Evolutionary conservation across 352 stramenopile genomes (phyloP).

Genomic region (Globisporangium lucens): DNA sequence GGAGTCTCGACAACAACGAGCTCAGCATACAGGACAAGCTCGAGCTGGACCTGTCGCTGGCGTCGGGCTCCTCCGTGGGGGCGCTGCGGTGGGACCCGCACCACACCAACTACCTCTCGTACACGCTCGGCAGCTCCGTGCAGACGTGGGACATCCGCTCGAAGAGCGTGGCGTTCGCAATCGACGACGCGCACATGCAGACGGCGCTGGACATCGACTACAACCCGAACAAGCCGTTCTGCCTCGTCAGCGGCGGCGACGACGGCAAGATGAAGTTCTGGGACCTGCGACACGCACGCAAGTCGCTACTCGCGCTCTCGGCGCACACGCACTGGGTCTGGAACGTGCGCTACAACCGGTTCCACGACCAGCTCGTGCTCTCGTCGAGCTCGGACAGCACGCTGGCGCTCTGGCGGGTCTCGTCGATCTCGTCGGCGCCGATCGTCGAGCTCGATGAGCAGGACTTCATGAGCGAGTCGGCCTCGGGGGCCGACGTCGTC

Average conservation of each 20-base stretch:
- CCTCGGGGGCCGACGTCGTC: conserved; percentile 48
- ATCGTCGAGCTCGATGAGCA: conserved; percentile 92
- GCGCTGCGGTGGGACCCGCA: conserved; percentile 84
- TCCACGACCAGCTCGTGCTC: conserved; percentile 97
- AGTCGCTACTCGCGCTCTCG: conserved; percentile 78
- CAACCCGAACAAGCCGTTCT: conserved; percentile 97
- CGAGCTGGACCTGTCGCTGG: conserved; percentile 50
- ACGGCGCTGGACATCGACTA: conserved; percentile 92
- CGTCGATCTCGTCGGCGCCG: conserved; percentile 95
- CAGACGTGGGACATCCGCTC: conserved; percentile 73
- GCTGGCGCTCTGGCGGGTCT: conserved; percentile 95
- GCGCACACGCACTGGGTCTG: conserved; percentile 94
- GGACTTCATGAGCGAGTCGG: conserved; percentile 64
- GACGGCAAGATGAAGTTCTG: conserved; percentile 98
- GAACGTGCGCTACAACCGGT: conserved; percentile 95
- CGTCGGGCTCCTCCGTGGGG: conserved; percentile 24
- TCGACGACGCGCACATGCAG: conserved; percentile 61
- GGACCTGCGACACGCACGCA: conserved; percentile 88
- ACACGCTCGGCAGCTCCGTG: conserved; percentile 56
- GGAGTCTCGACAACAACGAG: conserved; percentile 38
- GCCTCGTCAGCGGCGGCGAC: conserved; percentile 89
- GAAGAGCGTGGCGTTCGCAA: conserved; percentile 33
- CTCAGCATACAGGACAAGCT: conserved; percentile 39
- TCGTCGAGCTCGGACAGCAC: conserved; percentile 91
- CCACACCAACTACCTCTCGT: conserved; percentile 58